phyloP scores from a whole-genome alignment of 1,284 basidiomycete species.

The Naganishia albida region DNA sequence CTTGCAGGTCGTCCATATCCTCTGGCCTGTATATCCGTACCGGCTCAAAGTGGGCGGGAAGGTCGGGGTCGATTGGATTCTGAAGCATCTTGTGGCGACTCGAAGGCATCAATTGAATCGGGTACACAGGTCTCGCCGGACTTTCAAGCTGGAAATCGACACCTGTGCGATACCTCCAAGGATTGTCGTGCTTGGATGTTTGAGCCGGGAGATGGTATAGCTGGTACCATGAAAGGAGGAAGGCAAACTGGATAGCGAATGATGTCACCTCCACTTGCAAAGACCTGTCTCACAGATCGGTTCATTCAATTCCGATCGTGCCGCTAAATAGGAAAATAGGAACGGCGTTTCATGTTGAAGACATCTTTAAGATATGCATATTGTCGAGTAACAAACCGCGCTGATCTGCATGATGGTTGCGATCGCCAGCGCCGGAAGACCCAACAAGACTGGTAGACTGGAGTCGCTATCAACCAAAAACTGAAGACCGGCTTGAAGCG shows the following conservation, averaged over 20 bases:
- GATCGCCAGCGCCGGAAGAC: too few species aligned
- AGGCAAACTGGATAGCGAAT: neutral
- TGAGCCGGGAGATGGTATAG: neutral
- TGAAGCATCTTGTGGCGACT: constrained; percentile 5
- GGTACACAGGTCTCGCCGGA: neutral
- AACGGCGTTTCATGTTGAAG: constrained; percentile 1
- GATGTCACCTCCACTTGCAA: constrained; percentile 20
- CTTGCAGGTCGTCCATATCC: constrained; percentile 26
- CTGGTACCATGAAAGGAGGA: neutral
- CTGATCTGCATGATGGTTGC: too few species aligned
- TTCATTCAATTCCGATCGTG: constrained; percentile 17
- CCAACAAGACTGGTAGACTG: too few species aligned
- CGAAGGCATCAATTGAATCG: neutral
- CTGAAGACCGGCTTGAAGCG: too few species aligned
- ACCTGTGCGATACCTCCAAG: neutral
- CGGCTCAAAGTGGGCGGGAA: constrained; percentile 21
- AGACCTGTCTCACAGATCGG: constrained; percentile 25
- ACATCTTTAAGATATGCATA: neutral
- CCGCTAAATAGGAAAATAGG: neutral
- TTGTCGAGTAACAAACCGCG: too few species aligned
- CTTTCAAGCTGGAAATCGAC: neutral
- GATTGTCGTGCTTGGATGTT: too few species aligned
- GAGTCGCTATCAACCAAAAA: too few species aligned
- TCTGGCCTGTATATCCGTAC: constrained; percentile 28
- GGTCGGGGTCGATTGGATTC: constrained; percentile 23